Base-by-base conservation (phyloP, 1,284 basidiomycete genomes). In the Coniferiporia sulphurascens region DNA sequence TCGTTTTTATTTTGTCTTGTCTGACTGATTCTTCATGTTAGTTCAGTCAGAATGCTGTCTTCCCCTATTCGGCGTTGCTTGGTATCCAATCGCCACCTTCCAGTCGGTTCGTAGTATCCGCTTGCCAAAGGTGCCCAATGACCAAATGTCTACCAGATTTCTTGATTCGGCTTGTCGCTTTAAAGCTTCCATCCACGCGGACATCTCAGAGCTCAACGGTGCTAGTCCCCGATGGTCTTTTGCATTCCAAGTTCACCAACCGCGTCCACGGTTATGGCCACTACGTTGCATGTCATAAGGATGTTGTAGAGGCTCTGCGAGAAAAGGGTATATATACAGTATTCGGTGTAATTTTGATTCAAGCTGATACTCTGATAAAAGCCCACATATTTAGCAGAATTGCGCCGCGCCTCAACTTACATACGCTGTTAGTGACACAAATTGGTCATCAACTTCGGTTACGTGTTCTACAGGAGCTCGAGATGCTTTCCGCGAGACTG, bases 401-500 rank as follows among this genome's bases (percentile, higher is more conserved):
- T 68, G 64, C 67, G 4, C 61, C 61, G 52, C 68, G 71, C 48
- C 41, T 72, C 21, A 65, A 61, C n/a, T 57, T 73, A 1, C 78
- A 78, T 62, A 68, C 74, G 13, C 66, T 73, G n/a, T 68, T 88
- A 9, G 67, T 70, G 12, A 71, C 45, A 8, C 85, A 89, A 54
- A 76, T 88, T 43, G 71, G 72, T 1, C 85, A 89, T 66, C 74
- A 87, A 17, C 73, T 91, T 10, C 86, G 89, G 48, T 68, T 87
- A 17, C 83, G 89, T 19, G 79, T 89, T 13, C 72, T 91, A 1
- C 89, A 91, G 67, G 89, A 91, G 66, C 70, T 91, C 3, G 76
- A 85, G 45, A 66, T 90, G 7, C 71, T 91, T 43, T 72, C 71
- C 0, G 76, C 78, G 8, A 69, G 69, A 6, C 68, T 86, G 44